phyloP scores from a whole-genome alignment of 2,329 filamentous ascomycete species.

The Sporothrix protearum region DNA sequence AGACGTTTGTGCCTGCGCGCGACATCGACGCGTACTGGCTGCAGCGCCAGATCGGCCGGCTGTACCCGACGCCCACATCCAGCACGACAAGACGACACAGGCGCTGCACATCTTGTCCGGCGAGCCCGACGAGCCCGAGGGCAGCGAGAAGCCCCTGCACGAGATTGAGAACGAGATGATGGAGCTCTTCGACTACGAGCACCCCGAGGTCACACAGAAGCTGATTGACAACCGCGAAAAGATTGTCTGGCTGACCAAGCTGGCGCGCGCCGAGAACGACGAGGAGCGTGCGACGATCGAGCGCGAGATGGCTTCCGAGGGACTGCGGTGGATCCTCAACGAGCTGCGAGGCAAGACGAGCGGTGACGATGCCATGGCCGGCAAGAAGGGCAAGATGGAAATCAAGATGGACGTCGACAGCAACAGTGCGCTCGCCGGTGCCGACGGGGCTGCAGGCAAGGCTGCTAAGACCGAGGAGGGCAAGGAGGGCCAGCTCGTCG shows the following conservation, averaged over 20 bases:
- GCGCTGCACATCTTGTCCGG: constrained; percentile 81
- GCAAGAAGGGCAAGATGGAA: constrained; percentile 66
- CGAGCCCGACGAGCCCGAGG: constrained; percentile 64
- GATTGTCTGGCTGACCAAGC: constrained; percentile 89
- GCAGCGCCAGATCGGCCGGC: constrained; percentile 81
- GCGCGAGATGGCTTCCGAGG: constrained; percentile 86
- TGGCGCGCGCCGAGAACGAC: constrained; percentile 77
- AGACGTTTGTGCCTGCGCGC: constrained; percentile 68
- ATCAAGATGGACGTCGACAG: constrained; percentile 95
- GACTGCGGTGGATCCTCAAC: constrained; percentile 79
- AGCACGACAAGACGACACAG: constrained; percentile 86
- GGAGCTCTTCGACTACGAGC: constrained; percentile 96
- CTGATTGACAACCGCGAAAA: constrained; percentile 90
- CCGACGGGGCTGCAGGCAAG: constrained; percentile 38
- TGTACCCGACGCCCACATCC: constrained; percentile 88
- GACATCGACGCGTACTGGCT: constrained; percentile 98
- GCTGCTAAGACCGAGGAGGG: constrained; percentile 45
- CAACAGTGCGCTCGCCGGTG: constrained; percentile 52
- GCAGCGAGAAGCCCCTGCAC: constrained; percentile 77
- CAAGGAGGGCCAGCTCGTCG: constrained; percentile 65
- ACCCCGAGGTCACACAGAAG: constrained; percentile 87
- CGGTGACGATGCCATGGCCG: constrained; percentile 46
- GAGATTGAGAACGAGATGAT: constrained; percentile 98
- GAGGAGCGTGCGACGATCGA: constrained; percentile 74
- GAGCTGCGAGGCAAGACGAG: constrained; percentile 75